Conservation (phyloP, 108 stramenopile genomes). For the Nitzschia inconspicua region DNA sequence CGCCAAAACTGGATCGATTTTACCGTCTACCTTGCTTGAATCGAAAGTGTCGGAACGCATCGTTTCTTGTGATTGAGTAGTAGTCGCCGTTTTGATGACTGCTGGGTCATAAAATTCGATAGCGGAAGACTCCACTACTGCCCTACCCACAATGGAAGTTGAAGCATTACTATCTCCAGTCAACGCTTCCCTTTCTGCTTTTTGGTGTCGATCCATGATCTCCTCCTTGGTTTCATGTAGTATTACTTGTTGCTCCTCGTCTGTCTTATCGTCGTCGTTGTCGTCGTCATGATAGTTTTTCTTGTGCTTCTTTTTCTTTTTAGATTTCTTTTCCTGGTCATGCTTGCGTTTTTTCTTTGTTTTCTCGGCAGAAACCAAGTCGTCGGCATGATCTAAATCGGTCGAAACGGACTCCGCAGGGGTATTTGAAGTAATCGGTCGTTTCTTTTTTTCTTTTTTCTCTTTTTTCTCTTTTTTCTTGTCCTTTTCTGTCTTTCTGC, state of each 20-base stretch:
- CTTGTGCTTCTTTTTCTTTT: constrained; percentile 15
- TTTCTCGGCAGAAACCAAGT: neutral
- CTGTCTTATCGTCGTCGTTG: neutral
- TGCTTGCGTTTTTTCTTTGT: constrained; percentile 1
- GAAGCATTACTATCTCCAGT: constrained; percentile 8
- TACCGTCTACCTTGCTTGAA: neutral
- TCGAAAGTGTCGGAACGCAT: neutral
- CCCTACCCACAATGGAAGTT: neutral
- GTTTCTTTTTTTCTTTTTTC: constrained; percentile 4
- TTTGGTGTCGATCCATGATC: neutral
- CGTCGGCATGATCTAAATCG: neutral
- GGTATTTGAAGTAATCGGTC: neutral
- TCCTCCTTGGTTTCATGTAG: neutral
- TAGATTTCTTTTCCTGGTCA: constrained; percentile 8
- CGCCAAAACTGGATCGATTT: neutral
- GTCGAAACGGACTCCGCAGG: neutral
- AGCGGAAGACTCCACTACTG: constrained; percentile 23
- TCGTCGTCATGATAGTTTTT: neutral
- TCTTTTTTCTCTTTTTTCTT: neutral
- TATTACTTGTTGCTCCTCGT: neutral
- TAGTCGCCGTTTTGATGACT: constrained; percentile 12
- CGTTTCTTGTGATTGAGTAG: neutral
- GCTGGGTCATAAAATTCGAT: constrained; percentile 35
- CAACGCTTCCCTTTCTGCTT: constrained; percentile 2
- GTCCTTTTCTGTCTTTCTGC: neutral